phyloP scores from a whole-genome alignment of 371 early-diverging fungal genomes.

The Mucor piriformis region DNA sequence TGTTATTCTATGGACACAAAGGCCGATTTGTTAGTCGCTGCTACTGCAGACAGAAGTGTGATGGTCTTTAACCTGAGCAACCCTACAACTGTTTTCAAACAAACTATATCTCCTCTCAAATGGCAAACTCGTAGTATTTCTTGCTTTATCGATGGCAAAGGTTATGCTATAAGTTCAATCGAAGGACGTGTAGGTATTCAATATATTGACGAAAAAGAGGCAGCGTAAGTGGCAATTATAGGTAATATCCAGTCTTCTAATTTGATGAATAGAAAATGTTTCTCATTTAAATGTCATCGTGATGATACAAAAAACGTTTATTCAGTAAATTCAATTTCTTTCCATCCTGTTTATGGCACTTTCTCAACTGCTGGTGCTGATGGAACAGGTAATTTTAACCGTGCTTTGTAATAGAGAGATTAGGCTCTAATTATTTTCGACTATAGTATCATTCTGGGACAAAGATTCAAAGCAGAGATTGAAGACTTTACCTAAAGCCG shows the following conservation, averaged over 20 bases:
- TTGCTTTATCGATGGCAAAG: slow-evolving; percentile 79
- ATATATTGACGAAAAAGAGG: slow-evolving; percentile 80
- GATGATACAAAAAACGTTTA: slow-evolving; percentile 72
- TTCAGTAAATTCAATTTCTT: slow-evolving; percentile 80
- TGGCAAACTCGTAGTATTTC: slow-evolving; percentile 83
- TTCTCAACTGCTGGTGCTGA: slow-evolving; percentile 92
- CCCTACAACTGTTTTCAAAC: slow-evolving; percentile 70
- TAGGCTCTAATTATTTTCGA: no score
- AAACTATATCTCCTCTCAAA: slow-evolving; percentile 59
- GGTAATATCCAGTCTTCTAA: neutral
- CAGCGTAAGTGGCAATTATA: slow-evolving; percentile 40
- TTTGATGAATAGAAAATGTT: slow-evolving; percentile 57
- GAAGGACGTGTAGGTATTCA: slow-evolving; percentile 93
- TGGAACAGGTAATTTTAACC: slow-evolving; percentile 56
- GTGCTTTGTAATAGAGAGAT: no score
- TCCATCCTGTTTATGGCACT: slow-evolving; percentile 89
- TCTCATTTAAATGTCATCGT: slow-evolving; percentile 95
- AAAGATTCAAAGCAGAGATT: slow-evolving; percentile 86
- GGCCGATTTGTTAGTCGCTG: slow-evolving; percentile 33
- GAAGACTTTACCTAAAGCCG: slow-evolving; percentile 60
- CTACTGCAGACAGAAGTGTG: slow-evolving; percentile 57
- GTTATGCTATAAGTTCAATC: slow-evolving; percentile 88
- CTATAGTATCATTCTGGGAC: slow-evolving; percentile 83
- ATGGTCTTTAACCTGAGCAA: slow-evolving; percentile 80
- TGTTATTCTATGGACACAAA: slow-evolving; percentile 86